These are phyloP conservation scores for Pythium aristosporum DNA, from an alignment of 352 stramenopile genomes.

Conservation along the genomic window DNA sequence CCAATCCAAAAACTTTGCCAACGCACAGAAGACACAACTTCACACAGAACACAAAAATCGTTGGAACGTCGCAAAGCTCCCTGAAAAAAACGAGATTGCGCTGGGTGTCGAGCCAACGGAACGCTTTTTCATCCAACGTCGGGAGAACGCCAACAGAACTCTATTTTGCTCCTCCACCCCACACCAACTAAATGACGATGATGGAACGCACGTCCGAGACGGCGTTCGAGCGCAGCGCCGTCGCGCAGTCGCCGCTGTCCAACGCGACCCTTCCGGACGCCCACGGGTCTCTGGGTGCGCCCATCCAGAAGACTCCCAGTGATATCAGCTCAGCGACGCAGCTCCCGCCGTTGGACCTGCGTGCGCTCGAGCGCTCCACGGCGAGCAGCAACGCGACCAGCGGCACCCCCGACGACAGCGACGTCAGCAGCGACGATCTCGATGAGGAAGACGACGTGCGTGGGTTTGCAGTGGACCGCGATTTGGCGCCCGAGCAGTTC, in stretches of 20 bases:
- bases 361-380: slow-evolving; percentile 16
- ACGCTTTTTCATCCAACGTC: background rate
- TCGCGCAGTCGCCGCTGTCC: background rate
- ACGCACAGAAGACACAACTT: slow-evolving; percentile 12
- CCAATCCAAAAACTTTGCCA: slow-evolving; percentile 11
- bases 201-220: slow-evolving; percentile 19
- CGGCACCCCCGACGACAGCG: slow-evolving; percentile 27
- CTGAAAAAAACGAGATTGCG: background rate
- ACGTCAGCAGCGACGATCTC: slow-evolving; percentile 29
- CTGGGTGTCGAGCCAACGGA: slow-evolving; percentile 5
- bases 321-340: slow-evolving; percentile 2
- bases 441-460: slow-evolving; percentile 38
- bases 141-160: background rate
- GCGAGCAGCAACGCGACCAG: slow-evolving; percentile 33
- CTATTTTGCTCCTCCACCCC: background rate
- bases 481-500: slow-evolving; percentile 28
- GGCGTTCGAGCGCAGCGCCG: slow-evolving; percentile 17
- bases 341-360: slow-evolving; percentile 23
- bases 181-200: slow-evolving; percentile 13
- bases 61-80: slow-evolving; percentile 20
- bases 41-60: slow-evolving; percentile 18
- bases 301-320: background rate
- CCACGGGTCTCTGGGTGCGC: background rate
- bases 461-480: slow-evolving; percentile 24
- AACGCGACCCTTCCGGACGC: slow-evolving; percentile 21